phyloP scores from a whole-genome alignment of 805 yeast genomes.

The Lipomyces sp. region DNA sequence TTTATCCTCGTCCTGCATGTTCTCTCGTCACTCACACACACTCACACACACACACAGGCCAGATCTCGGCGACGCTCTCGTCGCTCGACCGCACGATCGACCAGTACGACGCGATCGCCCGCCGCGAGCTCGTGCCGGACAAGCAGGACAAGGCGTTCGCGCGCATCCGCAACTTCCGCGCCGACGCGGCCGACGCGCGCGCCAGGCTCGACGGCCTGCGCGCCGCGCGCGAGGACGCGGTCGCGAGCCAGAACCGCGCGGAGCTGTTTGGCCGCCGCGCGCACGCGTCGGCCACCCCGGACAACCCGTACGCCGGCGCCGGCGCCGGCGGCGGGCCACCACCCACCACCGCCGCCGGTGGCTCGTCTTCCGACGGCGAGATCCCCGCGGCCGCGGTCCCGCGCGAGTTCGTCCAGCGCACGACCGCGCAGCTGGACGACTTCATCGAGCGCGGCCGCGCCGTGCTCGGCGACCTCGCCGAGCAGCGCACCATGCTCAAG shows the following conservation, averaged over 20 bases:
- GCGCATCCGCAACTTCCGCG: constrained; percentile 57
- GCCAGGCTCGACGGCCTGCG: constrained; percentile 54
- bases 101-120: constrained; percentile 57
- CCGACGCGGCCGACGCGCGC: constrained; percentile 44
- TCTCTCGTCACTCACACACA: constrained; percentile 24
- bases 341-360: constrained; percentile 1
- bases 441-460: constrained; percentile 85
- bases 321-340: constrained; percentile 2
- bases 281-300: constrained; percentile 30
- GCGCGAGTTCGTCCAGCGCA: constrained; percentile 52
- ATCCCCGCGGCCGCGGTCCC: constrained; percentile 44
- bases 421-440: constrained; percentile 81
- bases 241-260: constrained; percentile 48
- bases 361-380: too few relatives aligned
- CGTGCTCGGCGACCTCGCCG: constrained; percentile 80
- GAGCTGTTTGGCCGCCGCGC: constrained; percentile 56
- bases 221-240: constrained; percentile 51
- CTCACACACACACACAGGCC: constrained; percentile 40
- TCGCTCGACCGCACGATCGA: constrained; percentile 71
- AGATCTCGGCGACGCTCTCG: constrained; percentile 74
- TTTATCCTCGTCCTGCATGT: neutral
- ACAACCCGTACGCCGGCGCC: constrained; percentile 36
- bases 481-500: constrained; percentile 71
- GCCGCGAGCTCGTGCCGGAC: constrained; percentile 56
- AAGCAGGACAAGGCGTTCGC: constrained; percentile 56